Base-by-base conservation (phyloP, 805 yeast genomes). In the Jamesozyma hellenica region DNA sequence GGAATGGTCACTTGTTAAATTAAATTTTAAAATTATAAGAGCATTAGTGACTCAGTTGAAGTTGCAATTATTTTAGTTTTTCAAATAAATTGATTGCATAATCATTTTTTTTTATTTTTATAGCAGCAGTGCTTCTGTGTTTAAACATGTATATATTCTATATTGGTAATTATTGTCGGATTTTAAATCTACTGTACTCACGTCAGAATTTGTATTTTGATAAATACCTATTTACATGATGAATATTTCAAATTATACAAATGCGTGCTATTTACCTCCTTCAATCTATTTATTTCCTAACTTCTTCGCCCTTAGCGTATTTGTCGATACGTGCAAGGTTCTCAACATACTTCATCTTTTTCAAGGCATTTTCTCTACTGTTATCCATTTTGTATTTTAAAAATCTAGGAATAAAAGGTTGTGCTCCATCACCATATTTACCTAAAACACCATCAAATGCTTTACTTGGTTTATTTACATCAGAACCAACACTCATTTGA, bases 371-470 rank as follows among this genome's bases (percentile, higher is more conserved):
- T 37, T 56, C 52, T 58, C 66, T 70, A 41, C 63, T 60, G 50
- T 74, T 75, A 34, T 60, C 51, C 65, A 79, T 55, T 50, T 67
- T 63, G 6, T 30, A 65, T 42, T 63, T 62, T 16, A 72, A 50
- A 28, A 56, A 60, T 51, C 65, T 70, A 33, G 85, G 74, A n/a
- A 80, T 66, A 50, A 75, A 82, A 16, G 83, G 79, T 60, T 70
- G 68, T 8, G 84, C 74, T n/a, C 73, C 70, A 31, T 76, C 79
- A 21, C 70, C 70, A 45, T 71, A 70, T 13, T 75, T 73, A 13
- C 78, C 79, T 35, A 71, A 58, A 3, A 53, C 63, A 39, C 96
- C 96, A 33, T 72, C 86, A 53, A 80, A 85, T 1, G 87, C 82
- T 26, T 69, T 72, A 31, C 78, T 71, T 12, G 90, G 87, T 53